These are phyloP conservation scores for Cornus controversa DNA, from an alignment of 148 eudicot genomes.

Conservation along the genomic window DNA sequence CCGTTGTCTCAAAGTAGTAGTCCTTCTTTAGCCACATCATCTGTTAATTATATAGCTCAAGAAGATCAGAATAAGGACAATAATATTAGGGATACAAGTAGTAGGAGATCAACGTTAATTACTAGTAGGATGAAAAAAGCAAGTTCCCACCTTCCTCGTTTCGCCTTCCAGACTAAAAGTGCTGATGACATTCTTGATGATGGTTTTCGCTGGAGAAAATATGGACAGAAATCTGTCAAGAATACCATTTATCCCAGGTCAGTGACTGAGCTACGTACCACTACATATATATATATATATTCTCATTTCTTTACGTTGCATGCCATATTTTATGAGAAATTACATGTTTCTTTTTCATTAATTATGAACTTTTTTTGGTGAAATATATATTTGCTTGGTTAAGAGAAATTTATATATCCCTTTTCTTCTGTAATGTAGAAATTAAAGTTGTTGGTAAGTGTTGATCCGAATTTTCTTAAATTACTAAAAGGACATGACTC, in stretches of 20 bases:
- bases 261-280: too few relatives aligned
- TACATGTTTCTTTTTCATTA: too few relatives aligned
- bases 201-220: slow-evolving; percentile 76
- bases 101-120: slow-evolving; percentile 1
- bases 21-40: background rate
- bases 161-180: slow-evolving; percentile 67
- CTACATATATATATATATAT: background rate
- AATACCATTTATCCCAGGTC: slow-evolving; percentile 63
- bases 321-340: background rate
- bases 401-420: too few relatives aligned
- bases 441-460: too few relatives aligned
- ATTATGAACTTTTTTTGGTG: too few relatives aligned
- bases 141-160: slow-evolving; percentile 43
- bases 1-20: background rate
- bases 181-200: slow-evolving; percentile 72
- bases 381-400: too few relatives aligned
- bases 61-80: background rate
- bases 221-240: slow-evolving; percentile 79
- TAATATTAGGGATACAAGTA: background rate
- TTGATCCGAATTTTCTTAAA: too few relatives aligned
- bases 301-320: background rate
- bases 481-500: too few relatives aligned
- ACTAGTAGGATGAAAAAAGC: slow-evolving; percentile 17
- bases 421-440: too few relatives aligned
- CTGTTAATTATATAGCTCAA: background rate